Evolutionary conservation across 2,329 filamentous ascomycete genomes (phyloP).

Genomic region (Alternaria sp.): DNA sequence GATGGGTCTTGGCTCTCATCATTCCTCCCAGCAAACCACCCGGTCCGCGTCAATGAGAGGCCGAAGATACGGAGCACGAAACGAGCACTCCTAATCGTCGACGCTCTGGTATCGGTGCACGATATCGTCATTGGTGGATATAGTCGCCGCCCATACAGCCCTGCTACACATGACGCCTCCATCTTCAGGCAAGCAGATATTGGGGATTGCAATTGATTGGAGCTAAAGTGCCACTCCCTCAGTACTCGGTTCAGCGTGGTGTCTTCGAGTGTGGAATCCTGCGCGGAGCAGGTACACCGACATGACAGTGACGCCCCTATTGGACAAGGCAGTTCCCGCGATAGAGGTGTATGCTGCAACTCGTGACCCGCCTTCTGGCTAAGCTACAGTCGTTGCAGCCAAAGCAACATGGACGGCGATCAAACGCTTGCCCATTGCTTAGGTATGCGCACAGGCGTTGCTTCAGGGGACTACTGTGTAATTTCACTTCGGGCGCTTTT

Average conservation of each 20-base stretch:
- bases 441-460: conserved; percentile 34
- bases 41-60: conserved; percentile 24
- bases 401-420: conserved; percentile 49
- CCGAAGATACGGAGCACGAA: conserved; percentile 17
- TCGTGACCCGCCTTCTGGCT: conserved; percentile 37
- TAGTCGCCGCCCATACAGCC: conserved; percentile 20
- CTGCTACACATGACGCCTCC: conserved; percentile 16
- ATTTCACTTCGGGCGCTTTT: conserved; percentile 30
- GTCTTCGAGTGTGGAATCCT: conserved; percentile 24
- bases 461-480: conserved; percentile 40
- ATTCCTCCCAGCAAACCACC: conserved; percentile 24
- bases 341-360: conserved; percentile 29
- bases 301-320: conserved; percentile 13
- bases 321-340: conserved; percentile 32
- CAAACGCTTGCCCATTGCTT: conserved; percentile 51
- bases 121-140: conserved; percentile 28
- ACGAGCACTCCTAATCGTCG: not conserved
- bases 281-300: conserved; percentile 36
- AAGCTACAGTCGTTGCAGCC: conserved; percentile 29
- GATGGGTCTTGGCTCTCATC: conserved; percentile 38
- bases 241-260: not conserved
- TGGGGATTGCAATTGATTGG: not conserved
- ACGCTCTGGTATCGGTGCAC: not conserved
- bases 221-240: conserved; percentile 1
- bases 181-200: not conserved